These are phyloP conservation scores for Clonostachys rosea DNA, from an alignment of 2,329 filamentous ascomycete genomes.

Conservation along the genomic window DNA sequence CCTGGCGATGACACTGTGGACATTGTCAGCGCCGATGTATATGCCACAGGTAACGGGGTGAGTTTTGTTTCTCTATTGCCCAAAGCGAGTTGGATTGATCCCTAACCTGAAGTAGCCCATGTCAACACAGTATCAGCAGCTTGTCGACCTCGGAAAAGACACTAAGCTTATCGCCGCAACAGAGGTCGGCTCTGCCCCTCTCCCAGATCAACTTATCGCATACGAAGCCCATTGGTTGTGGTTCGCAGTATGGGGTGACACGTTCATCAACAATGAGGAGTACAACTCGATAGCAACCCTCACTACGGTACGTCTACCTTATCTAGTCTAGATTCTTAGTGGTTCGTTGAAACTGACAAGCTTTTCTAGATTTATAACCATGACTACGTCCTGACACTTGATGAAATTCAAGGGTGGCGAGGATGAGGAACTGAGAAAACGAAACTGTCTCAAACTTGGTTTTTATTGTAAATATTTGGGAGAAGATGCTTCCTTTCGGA, in stretches of 20 bases:
- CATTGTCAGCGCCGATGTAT: slow-evolving; percentile 39
- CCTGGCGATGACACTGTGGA: slow-evolving; percentile 38
- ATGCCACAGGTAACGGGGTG: slow-evolving; percentile 35
- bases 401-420: slow-evolving; percentile 26
- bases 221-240: slow-evolving; percentile 42
- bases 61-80: slow-evolving; percentile 6
- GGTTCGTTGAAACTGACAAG: background rate
- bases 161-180: slow-evolving; percentile 41
- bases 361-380: slow-evolving; percentile 16
- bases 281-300: slow-evolving; percentile 35
- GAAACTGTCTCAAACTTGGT: no score
- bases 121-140: slow-evolving; percentile 34
- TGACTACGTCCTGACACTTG: slow-evolving; percentile 24
- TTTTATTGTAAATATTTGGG: background rate
- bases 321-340: background rate
- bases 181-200: slow-evolving; percentile 40
- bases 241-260: slow-evolving; percentile 39
- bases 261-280: slow-evolving; percentile 31
- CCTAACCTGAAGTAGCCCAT: slow-evolving; percentile 18
- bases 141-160: slow-evolving; percentile 33
- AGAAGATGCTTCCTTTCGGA: background rate
- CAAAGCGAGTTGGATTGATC: background rate
- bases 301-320: slow-evolving; percentile 17
- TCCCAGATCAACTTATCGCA: slow-evolving; percentile 30
- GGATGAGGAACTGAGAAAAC: background rate